A percentile compares a stretch with the other conserved stretches of the same genome.
Conservation (phyloP, 2,329 filamentous ascomycete genomes). For the Proliferodiscus dingleyae region DNA sequence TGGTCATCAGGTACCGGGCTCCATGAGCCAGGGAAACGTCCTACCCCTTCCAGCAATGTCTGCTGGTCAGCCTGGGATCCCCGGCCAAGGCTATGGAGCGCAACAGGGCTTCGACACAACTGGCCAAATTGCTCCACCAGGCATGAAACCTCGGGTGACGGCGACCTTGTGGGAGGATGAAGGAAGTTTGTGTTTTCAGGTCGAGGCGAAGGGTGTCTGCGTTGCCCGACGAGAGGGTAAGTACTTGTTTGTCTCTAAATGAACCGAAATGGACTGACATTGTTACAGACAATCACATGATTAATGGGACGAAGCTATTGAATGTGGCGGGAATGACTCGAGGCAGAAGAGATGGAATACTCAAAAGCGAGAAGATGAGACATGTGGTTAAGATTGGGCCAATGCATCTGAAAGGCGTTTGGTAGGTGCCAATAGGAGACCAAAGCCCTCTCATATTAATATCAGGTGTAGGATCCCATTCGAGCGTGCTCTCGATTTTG, state of each 20-base stretch:
- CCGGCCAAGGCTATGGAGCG: slow-evolving; percentile 41
- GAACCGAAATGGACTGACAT: slow-evolving; percentile 6
- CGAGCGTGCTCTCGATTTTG: slow-evolving; percentile 94
- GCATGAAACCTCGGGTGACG: slow-evolving; percentile 94
- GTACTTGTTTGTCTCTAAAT: slow-evolving; percentile 21
- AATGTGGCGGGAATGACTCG: slow-evolving; percentile 98
- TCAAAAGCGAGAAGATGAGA: slow-evolving; percentile 95
- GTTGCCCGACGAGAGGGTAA: slow-evolving; percentile 88
- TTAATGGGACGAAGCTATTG: slow-evolving; percentile 93
- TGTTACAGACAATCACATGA: slow-evolving; percentile 87
- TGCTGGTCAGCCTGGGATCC: slow-evolving; percentile 44
- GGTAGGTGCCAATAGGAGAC: slow-evolving; percentile 54
- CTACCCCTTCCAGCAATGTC: slow-evolving; percentile 60
- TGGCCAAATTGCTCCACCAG: slow-evolving; percentile 86
- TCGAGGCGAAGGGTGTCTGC: slow-evolving; percentile 93
- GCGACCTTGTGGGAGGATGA: slow-evolving; percentile 98
- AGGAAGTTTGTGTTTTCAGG: slow-evolving; percentile 94
- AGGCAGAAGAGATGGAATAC: slow-evolving; percentile 87
- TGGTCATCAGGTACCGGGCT: slow-evolving; percentile 62
- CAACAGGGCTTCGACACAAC: slow-evolving; percentile 67
- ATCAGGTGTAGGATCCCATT: slow-evolving; percentile 78
- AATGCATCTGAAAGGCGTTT: slow-evolving; percentile 97
- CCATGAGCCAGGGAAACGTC: slow-evolving; percentile 64
- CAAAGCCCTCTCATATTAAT: not conserved
- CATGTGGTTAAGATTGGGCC: slow-evolving; percentile 98